phyloP scores from a whole-genome alignment of 2,329 filamentous ascomycete genomes.

The Helotiales sp. region DNA sequence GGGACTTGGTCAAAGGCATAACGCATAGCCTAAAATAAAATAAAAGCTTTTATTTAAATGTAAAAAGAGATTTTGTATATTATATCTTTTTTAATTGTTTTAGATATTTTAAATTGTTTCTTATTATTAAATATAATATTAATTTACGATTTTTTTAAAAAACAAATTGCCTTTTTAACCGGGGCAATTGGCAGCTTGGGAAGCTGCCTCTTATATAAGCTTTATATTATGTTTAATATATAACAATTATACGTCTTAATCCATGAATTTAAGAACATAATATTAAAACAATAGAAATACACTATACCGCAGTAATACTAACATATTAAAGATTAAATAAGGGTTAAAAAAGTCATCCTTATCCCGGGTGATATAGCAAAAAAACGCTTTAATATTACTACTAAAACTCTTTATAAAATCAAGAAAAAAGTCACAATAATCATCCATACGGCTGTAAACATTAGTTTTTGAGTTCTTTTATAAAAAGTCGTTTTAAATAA shows the following conservation, averaged over 20 bases:
- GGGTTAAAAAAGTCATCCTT: slow-evolving; percentile 16
- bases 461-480: slow-evolving; percentile 19
- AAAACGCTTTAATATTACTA: slow-evolving; percentile 11
- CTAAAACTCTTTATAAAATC: slow-evolving; percentile 18
- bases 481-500: slow-evolving; percentile 21
- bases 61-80: not conserved
- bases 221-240: slow-evolving; percentile 18
- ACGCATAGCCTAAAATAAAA: not conserved
- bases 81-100: not conserved
- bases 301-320: slow-evolving; percentile 15
- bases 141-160: slow-evolving; percentile 20
- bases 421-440: slow-evolving; percentile 18
- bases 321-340: slow-evolving; percentile 15
- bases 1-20: not conserved
- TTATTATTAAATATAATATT: slow-evolving; percentile 1
- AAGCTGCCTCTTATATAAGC: slow-evolving; percentile 20
- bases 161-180: slow-evolving; percentile 19
- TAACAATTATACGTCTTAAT: slow-evolving; percentile 18
- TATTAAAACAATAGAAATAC: slow-evolving; percentile 18
- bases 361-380: slow-evolving; percentile 20
- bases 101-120: not conserved
- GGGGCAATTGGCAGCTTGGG: slow-evolving; percentile 9
- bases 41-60: not conserved
- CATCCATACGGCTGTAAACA: slow-evolving; percentile 17
- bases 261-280: not conserved